Base-by-base conservation (phyloP, 1,139 yeast species). In the Groenewaldozyma auringiensis region DNA sequence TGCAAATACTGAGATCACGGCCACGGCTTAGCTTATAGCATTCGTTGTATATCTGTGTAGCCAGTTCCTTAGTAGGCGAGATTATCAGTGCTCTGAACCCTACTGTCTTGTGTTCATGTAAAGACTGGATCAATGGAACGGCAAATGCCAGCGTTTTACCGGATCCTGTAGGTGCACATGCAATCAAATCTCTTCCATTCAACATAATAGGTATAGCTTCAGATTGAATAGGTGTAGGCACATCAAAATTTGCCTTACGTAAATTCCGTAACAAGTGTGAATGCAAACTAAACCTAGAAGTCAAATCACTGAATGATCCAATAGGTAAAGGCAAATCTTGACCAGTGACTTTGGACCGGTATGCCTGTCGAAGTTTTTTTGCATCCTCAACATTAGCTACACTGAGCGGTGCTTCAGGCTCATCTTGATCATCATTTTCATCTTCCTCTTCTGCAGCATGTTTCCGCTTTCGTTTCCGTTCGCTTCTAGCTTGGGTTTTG, bases 121-220 rank as follows among this genome's bases (percentile, higher is more conserved):
- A 63, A 42, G 49, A 57, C 57, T 87, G 95, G 14, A 92, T 67
- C 54, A 89, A 60, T 2, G 98, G 98, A 16, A 88, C 77, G 47
- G 84, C 71, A 62, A 84, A 92, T 40, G 96, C 96, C 43, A 88
- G 70, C 0, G 96, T 86, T 63, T 87, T 87, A 68, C 96, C 96
- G 4, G 95, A 83, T 55, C 96, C 96, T 0, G 96, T 87, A 37
- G 95, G 96, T 0, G 96, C 95, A 70, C 95, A 84, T 1, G 94
- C 94, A 47, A 87, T 70, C 41, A 87, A 61, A 59, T 87, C 95
- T 50, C 92, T 74, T 21, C 70, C 72, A 43, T 74, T 70, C 43
- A 85, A 68, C 31, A 85, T 67, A 17, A 78, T 68, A 1, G 96
- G 95, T 34, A 88, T 80, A 1, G 86, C 76, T 62, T 87, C 95